phyloP scores from a whole-genome alignment of 2,329 filamentous ascomycete species.

The Diaporthe ilicicola region DNA sequence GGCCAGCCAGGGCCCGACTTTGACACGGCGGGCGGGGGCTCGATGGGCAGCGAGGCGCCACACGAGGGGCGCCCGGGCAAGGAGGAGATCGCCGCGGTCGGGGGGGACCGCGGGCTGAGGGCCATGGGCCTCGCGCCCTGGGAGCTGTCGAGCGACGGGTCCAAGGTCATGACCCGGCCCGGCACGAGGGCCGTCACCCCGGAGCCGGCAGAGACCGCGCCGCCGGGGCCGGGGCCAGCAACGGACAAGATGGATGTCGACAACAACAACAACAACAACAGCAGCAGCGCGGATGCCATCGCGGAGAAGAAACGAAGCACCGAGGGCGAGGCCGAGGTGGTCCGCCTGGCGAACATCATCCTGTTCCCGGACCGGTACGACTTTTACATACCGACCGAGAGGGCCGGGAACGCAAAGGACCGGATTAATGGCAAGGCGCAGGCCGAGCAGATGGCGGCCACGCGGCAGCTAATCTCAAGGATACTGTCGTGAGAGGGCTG shows the following conservation, averaged over 20 bases:
- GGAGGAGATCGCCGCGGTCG: slow-evolving; percentile 59
- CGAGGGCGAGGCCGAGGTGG: slow-evolving; percentile 59
- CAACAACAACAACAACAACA: too few species aligned
- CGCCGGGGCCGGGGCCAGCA: not conserved
- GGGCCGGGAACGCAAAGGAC: slow-evolving; percentile 22
- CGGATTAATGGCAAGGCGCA: slow-evolving; percentile 31
- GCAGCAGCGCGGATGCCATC: slow-evolving; percentile 34
- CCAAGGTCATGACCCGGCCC: slow-evolving; percentile 43
- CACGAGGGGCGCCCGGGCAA: slow-evolving; percentile 57
- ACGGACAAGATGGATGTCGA: slow-evolving; percentile 39
- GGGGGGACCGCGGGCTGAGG: slow-evolving; percentile 58
- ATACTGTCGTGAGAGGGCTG: slow-evolving; percentile 23
- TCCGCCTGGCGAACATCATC: slow-evolving; percentile 64
- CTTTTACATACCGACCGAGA: slow-evolving; percentile 53
- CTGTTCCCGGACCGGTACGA: slow-evolving; percentile 62
- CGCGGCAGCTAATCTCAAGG: slow-evolving; percentile 32
- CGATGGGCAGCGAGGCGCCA: slow-evolving; percentile 60
- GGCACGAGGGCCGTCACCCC: slow-evolving; percentile 45
- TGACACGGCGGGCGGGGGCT: slow-evolving; percentile 61
- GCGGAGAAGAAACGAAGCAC: slow-evolving; percentile 38
- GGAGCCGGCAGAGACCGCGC: slow-evolving; percentile 34
- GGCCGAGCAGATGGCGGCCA: slow-evolving; percentile 34
- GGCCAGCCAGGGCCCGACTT: slow-evolving; percentile 65
- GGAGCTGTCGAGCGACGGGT: slow-evolving; percentile 46
- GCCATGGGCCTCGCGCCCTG: slow-evolving; percentile 68